These are phyloP conservation scores for Malassezia japonica DNA, from an alignment of 1,284 basidiomycete species.

Conservation along the genomic window DNA sequence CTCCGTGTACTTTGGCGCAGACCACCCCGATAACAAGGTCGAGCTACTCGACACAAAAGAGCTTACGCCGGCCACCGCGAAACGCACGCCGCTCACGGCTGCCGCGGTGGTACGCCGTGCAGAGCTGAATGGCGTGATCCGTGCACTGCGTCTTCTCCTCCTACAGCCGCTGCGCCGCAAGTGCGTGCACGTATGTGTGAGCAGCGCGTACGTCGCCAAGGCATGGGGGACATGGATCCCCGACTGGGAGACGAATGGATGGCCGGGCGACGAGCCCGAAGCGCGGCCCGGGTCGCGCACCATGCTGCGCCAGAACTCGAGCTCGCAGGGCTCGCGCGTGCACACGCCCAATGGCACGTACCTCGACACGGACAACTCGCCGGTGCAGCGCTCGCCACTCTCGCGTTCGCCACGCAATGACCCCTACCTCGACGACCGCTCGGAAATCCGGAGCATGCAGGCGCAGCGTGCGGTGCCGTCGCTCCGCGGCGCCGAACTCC, in stretches of 20 bases:
- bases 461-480: not conserved
- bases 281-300: not conserved
- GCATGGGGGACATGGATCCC: slow-evolving; percentile 43
- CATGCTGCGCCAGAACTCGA: too few relatives aligned
- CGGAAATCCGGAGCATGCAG: not conserved
- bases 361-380: slow-evolving; percentile 2
- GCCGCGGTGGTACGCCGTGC: slow-evolving; percentile 27
- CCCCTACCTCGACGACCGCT: too few relatives aligned
- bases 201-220: slow-evolving; percentile 38
- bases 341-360: not conserved
- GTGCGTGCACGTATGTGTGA: slow-evolving; percentile 38
- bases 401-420: not conserved
- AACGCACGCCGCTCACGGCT: slow-evolving; percentile 25
- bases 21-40: not conserved
- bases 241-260: slow-evolving; percentile 33
- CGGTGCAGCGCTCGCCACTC: too few relatives aligned
- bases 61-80: slow-evolving; percentile 17
- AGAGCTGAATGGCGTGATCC: slow-evolving; percentile 27
- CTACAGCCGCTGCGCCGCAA: slow-evolving; percentile 22
- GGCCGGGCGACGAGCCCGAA: slow-evolving; percentile 24
- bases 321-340: not conserved
- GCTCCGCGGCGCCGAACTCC: not conserved
- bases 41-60: not conserved
- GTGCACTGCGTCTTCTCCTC: slow-evolving; percentile 26
- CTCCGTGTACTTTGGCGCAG: slow-evolving; percentile 21